Conservation (phyloP, 805 yeast genomes). For the Candida boleticola region DNA sequence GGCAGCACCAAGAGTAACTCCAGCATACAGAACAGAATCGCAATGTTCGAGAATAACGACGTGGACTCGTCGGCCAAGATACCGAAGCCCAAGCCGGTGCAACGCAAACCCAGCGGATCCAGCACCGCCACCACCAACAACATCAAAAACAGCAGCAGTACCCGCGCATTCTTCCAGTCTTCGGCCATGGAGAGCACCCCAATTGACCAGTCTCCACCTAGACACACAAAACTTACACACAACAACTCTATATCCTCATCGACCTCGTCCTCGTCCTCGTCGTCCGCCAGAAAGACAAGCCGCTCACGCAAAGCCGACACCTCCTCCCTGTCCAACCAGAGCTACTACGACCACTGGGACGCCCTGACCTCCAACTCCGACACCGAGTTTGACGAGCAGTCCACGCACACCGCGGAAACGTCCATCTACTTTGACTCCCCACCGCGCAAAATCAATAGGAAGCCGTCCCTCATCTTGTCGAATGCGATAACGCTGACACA, state of each 20-base stretch:
- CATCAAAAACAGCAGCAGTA: not conserved
- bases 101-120: not conserved
- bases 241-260: not conserved
- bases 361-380: slow-evolving; percentile 1
- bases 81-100: not conserved
- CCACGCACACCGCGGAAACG: slow-evolving; percentile 3
- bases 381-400: slow-evolving; percentile 1
- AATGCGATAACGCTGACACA: not conserved
- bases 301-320: not conserved
- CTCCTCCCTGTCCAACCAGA: not conserved
- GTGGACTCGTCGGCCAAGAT: not conserved
- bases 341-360: not conserved
- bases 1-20: not conserved
- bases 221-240: no score
- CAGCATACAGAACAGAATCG: not conserved
- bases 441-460: not conserved
- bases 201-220: not conserved
- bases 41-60: slow-evolving; percentile 1
- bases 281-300: not conserved
- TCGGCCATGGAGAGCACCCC: not conserved
- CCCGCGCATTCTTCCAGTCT: not conserved
- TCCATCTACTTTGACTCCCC: slow-evolving; percentile 1
- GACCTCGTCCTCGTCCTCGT: no score
- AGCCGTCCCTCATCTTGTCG: not conserved
- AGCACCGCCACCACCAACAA: not conserved